Evolutionary conservation across 306 rosid species (phyloP), one percentile per base, ranked within the genome.

Genomic region (Lotus japonicus): DNA sequence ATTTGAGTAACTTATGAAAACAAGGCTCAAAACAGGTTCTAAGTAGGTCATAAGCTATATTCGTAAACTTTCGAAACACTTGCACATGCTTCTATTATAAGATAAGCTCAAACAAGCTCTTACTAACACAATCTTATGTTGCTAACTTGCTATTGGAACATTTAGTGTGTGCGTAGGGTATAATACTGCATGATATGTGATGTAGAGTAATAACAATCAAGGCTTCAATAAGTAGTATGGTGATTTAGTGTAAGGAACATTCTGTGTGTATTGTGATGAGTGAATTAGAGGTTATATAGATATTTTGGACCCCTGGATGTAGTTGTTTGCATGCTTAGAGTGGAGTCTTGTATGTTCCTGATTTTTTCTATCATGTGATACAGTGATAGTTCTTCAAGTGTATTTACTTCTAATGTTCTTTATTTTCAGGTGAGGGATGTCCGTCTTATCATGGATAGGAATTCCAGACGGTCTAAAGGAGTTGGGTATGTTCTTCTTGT

Each of bases 401-500:
- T 74, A 45, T 49, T 28, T 46, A 19, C 56, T 41, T 73, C 64
- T 64, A 44, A 44, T 41, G 62, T 23, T 31, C 68, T 35, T 58
- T 3, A 70, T 68, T 76, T 83, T 76, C 86, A 94, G 99, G 97
- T 94, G 79, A 90, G 99, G 80, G 99, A 94, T 85, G 99, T 94
- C 12, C 92, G 99, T 64, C 84, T 94, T 79, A 94, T 94, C 80
- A 94, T 94, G 99, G 99, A 94, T 79, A 86, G 99, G 88, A 94
- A 94, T 74, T 94, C 99, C 46, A 90, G 99, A 75, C 90, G 99
- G 48, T 94, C 99, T 58, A 94, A 90, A 84, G 99, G 99, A 86
- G 99, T 94, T 84, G 99, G 99, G 99, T 94, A 90, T 78, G 99
- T 73, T 64, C 71, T 77, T 64, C 79, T 66, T 60, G 39, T 74